These are phyloP conservation scores for Podila epigama DNA, from an alignment of 192 early-diverging fungal genomes.

Conservation along the genomic window DNA sequence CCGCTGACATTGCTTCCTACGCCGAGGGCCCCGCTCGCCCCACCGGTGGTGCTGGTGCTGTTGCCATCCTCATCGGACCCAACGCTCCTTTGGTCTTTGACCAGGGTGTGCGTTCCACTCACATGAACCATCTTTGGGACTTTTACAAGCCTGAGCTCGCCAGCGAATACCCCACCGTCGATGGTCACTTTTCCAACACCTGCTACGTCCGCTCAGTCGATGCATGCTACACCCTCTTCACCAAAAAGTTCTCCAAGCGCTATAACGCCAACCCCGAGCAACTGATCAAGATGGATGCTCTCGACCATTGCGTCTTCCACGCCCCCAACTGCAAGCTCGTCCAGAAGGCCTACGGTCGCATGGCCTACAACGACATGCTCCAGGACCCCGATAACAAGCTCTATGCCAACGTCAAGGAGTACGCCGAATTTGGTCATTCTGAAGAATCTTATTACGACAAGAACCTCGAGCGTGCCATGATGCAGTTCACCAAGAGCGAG, in stretches of 20 bases:
- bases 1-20: conserved; percentile 98
- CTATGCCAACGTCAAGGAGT: conserved; percentile 44
- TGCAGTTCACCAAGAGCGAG: conserved; percentile 76
- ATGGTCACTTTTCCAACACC: conserved; percentile 91
- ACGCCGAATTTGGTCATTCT: conserved; percentile 51
- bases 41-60: conserved; percentile 92
- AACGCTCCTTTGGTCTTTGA: conserved; percentile 96
- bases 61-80: conserved; percentile 91
- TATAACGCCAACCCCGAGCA: conserved; percentile 40
- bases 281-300: conserved; percentile 52
- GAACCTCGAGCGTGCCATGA: conserved; percentile 92
- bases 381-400: conserved; percentile 72
- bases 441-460: conserved; percentile 86
- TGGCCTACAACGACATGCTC: conserved; percentile 92
- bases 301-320: conserved; percentile 94
- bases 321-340: conserved; percentile 98
- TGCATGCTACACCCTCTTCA: conserved; percentile 84
- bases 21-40: conserved; percentile 90
- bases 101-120: conserved; percentile 81
- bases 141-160: conserved; percentile 99
- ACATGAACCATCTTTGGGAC: conserved; percentile 98
- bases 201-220: conserved; percentile 95
- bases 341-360: conserved; percentile 90
- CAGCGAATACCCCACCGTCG: conserved; percentile 97
- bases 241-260: conserved; percentile 62